Conservation (phyloP, 2,329 filamentous ascomycete species). For the Rutstroemia sydowiana region DNA sequence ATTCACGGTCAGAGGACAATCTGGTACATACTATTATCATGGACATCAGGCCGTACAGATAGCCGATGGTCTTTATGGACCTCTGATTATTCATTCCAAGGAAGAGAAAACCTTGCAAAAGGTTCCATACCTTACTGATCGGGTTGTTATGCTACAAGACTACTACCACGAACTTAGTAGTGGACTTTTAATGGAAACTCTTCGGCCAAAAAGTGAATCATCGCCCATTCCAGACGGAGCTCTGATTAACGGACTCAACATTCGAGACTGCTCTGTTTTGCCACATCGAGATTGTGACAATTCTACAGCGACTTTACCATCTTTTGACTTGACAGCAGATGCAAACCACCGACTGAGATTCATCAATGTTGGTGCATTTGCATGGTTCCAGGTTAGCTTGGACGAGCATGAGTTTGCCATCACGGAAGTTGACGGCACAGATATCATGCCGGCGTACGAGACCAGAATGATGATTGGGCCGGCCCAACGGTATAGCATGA, state of each 20-base stretch:
- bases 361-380: constrained; percentile 64
- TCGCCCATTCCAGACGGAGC: constrained; percentile 40
- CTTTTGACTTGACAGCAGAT: constrained; percentile 42
- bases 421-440: constrained; percentile 64
- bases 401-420: constrained; percentile 59
- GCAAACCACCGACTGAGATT: constrained; percentile 59
- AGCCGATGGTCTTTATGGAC: constrained; percentile 60
- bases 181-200: constrained; percentile 32
- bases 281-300: constrained; percentile 39
- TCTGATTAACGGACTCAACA: constrained; percentile 38
- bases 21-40: constrained; percentile 53
- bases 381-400: constrained; percentile 63
- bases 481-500: constrained; percentile 63
- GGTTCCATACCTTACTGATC: constrained; percentile 48
- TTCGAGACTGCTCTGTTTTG: constrained; percentile 33
- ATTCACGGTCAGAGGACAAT: constrained; percentile 51
- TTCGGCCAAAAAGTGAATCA: constrained; percentile 37
- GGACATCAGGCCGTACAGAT: constrained; percentile 58
- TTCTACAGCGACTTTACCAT: constrained; percentile 32
- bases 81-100: constrained; percentile 57
- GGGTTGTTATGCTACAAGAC: constrained; percentile 62
- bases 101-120: constrained; percentile 44
- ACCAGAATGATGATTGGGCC: constrained; percentile 59
- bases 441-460: constrained; percentile 51
- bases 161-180: constrained; percentile 59